A percentile compares a stretch with the other conserved stretches of the same genome.
Conservation (phyloP, 805 yeast genomes). For the Wickerhamiella dianesei region DNA sequence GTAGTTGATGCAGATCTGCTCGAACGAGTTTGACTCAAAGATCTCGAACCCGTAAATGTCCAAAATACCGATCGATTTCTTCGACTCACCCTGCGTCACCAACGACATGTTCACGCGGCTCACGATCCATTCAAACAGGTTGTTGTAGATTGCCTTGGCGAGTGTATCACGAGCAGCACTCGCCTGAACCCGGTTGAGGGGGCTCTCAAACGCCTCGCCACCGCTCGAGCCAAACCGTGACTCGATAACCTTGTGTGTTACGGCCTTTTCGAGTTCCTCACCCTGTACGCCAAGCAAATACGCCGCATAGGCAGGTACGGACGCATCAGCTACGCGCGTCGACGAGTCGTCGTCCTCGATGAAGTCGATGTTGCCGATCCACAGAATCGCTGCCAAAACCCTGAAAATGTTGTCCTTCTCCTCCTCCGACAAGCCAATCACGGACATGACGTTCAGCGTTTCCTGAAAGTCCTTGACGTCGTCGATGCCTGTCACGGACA, state of each 20-base stretch:
- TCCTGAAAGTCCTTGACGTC: slow-evolving; percentile 68
- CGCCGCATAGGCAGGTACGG: slow-evolving; percentile 91
- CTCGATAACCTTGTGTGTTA: slow-evolving; percentile 74
- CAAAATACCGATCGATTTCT: slow-evolving; percentile 69
- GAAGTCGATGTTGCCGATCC: slow-evolving; percentile 91
- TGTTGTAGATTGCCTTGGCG: slow-evolving; percentile 86
- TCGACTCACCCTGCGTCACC: slow-evolving; percentile 34
- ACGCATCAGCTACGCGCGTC: slow-evolving; percentile 65
- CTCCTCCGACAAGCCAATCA: slow-evolving; percentile 65
- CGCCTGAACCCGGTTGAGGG: slow-evolving; percentile 84
- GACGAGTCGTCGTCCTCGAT: slow-evolving; percentile 69
- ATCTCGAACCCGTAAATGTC: slow-evolving; percentile 98
- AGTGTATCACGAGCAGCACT: slow-evolving; percentile 83
- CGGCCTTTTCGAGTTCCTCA: slow-evolving; percentile 46
- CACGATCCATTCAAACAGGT: slow-evolving; percentile 93
- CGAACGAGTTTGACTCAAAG: slow-evolving; percentile 88
- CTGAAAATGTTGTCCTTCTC: slow-evolving; percentile 90
- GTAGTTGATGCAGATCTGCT: slow-evolving; percentile 90
- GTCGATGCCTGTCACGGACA: slow-evolving; percentile 73
- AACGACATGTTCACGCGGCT: slow-evolving; percentile 75
- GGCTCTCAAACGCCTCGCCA: slow-evolving; percentile 90
- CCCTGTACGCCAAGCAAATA: slow-evolving; percentile 74
- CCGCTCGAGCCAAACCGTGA: slow-evolving; percentile 80
- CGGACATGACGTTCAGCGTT: slow-evolving; percentile 72
- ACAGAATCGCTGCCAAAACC: slow-evolving; percentile 67